Conservation (phyloP, 495 filamentous ascomycete genomes). For the Hypoxylon lienhwacheense region DNA sequence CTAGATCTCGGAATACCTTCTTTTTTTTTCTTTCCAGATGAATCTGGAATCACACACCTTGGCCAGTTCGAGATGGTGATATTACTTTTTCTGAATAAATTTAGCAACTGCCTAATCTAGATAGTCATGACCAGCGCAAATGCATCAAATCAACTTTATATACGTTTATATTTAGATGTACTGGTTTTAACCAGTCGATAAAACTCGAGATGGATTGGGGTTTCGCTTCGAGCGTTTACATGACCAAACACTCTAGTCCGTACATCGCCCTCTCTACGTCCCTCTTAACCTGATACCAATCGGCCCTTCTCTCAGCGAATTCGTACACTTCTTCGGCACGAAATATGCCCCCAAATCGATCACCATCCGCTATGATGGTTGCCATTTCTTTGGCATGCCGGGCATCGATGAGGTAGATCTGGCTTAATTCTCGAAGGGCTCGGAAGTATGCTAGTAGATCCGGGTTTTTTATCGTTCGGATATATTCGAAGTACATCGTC, state of each 20-base stretch:
- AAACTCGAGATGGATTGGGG: not conserved
- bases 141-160: too few relatives aligned
- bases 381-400: conserved; percentile 93
- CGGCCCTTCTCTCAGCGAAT: conserved; percentile 89
- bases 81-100: too few relatives aligned
- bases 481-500: conserved; percentile 87
- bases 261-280: conserved; percentile 98
- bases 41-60: not conserved
- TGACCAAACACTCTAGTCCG: conserved; percentile 83
- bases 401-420: conserved; percentile 92
- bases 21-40: not conserved
- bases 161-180: too few relatives aligned
- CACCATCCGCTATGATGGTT: conserved; percentile 87
- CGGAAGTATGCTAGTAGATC: conserved; percentile 86
- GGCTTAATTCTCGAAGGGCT: conserved; percentile 86
- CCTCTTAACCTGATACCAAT: conserved; percentile 86
- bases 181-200: not conserved
- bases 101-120: too few relatives aligned
- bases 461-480: conserved; percentile 76
- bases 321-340: conserved; percentile 96
- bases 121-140: too few relatives aligned
- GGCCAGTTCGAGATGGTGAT: too few relatives aligned
- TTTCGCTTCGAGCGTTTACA: conserved; percentile 59
- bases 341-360: conserved; percentile 89
- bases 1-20: conserved; percentile 11